These are phyloP conservation scores for Ganoderma lingzhi DNA, from an alignment of 1,284 basidiomycete genomes.

Conservation along the genomic window DNA sequence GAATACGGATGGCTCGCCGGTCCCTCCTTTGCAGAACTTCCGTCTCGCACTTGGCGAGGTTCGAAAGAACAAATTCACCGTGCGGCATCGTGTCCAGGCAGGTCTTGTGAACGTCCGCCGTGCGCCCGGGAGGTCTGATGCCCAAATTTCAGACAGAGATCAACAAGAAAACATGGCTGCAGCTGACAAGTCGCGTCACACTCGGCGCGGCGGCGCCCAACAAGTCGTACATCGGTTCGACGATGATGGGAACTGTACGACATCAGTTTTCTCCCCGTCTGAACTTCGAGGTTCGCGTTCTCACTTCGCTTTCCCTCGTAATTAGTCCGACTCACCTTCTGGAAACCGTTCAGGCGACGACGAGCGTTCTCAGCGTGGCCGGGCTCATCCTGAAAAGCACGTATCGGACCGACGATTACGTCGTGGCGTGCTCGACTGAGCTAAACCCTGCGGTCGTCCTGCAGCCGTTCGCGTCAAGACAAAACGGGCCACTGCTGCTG, in stretches of 20 bases:
- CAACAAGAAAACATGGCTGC: slow-evolving; percentile 38
- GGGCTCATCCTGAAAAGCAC: slow-evolving; percentile 36
- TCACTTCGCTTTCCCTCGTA: slow-evolving; percentile 9
- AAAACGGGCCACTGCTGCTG: slow-evolving; percentile 20
- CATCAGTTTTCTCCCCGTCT: slow-evolving; percentile 59
- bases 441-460: slow-evolving; percentile 21
- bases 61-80: slow-evolving; percentile 18
- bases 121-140: slow-evolving; percentile 14
- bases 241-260: slow-evolving; percentile 54
- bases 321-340: slow-evolving; percentile 14
- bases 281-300: slow-evolving; percentile 45
- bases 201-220: slow-evolving; percentile 14
- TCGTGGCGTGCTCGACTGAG: slow-evolving; percentile 31
- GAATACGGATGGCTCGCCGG: slow-evolving; percentile 21
- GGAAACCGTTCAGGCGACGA: slow-evolving; percentile 36
- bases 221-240: slow-evolving; percentile 23
- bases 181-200: slow-evolving; percentile 28
- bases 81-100: slow-evolving; percentile 35
- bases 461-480: slow-evolving; percentile 24
- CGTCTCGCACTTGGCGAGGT: slow-evolving; percentile 26
- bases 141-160: slow-evolving; percentile 34
- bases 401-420: slow-evolving; percentile 40
- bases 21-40: slow-evolving; percentile 24
- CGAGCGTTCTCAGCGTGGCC: slow-evolving; percentile 38
- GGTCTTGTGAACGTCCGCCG: slow-evolving; percentile 8